Evolutionary conservation across 2,329 filamentous ascomycete genomes (phyloP), one percentile per base, ranked within the genome.

Genomic region (Fusarium virguliforme): DNA sequence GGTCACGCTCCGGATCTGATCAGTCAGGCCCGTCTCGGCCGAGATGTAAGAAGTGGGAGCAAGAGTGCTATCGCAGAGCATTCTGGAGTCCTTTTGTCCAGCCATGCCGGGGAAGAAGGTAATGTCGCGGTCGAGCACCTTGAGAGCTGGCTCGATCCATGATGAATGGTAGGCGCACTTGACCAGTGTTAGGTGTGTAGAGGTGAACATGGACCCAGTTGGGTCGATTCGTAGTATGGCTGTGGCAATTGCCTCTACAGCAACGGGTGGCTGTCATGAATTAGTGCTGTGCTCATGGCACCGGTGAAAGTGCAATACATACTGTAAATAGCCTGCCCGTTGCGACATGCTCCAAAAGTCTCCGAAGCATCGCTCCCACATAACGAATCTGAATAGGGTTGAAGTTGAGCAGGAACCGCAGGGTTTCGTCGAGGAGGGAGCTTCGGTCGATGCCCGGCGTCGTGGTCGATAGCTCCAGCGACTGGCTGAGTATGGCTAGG

Each of bases 221-320:
- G 91, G 90, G 71, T 95, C 92, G 62, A 95, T 82, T 60, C 87
- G 87, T 12, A 90, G 81, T 69, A 95, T 85, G 4, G 90, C 90
- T 2, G 78, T 78, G 7, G 85, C 79, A 8, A 88, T 77, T 8
- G 83, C 74, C 30, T 85, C 81, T 12, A 86, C 81, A 0, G 86
- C 82, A 55, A 87, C 78, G 1, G 79, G 78, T 15, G 86, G 80
- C 87, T 89, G 32, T 30, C 22, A 34, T 10, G 63, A 28, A 51
- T 69, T 62, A 70, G 64, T 30, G 40, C 22, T 37, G 41, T 26
- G 34, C 46, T 32, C 30, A 43, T 74, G 51, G 75, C 59, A 26
- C 7, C 53, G 70, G n/a, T 69, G 6, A 28, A 3, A 37, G 34
- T 18, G 24, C 35, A 41, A 54, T 6, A n/a, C 30, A 32, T 80